Base-by-base conservation (phyloP, 2,329 filamentous ascomycete species). In the Trichoderma semiorbis region DNA sequence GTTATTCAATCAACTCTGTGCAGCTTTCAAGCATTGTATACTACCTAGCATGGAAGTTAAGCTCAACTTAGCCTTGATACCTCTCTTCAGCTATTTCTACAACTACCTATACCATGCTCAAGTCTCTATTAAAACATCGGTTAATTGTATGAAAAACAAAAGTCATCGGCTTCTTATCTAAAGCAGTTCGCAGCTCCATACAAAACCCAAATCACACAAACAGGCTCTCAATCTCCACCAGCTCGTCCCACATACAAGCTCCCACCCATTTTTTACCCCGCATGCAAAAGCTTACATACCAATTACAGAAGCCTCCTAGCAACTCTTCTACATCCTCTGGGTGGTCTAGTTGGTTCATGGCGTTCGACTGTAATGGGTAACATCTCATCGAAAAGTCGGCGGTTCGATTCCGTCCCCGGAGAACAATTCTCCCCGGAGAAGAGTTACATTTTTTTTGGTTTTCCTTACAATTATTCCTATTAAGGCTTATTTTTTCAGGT, bases 271-370 rank as follows among this genome's bases (percentile, higher is more conserved):
- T 10, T 28, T 32, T 32, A 50, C 39, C 57, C 57, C 28, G 28
- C 30, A 10, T 1, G 3, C 16, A 18, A 53, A 69, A 53, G 34
- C 36, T 64, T 66, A 63, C 36, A 57, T 53, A 65, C 21, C n/a
- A 34, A 61, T n/a, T 71, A 66, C 8, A 32, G n/a, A 39, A 28
- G 11, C 16, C 8, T n/a, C 26, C 28, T 28, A 60, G 34, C 39
- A 71, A 60, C 69, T 71, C 69, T 71, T 71, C 61, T 43, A 47
- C 34, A 43, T 43, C 12, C 76, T 77, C 76, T 74, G 75, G 74
- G 76, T 77, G 74, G 76, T 77, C 76, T 77, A 77, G 76, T 76
- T 77, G 76, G 76, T 75, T 77, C 72, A 77, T 77, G 76, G 76
- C 76, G 75, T 77, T 73, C 71, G 76, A 73, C 76, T 77, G 76